A percentile compares a stretch with the other conserved stretches of the same genome.
phyloP scores from a whole-genome alignment of 352 stramenopile genomes.

The Phytophthora citricola region DNA sequence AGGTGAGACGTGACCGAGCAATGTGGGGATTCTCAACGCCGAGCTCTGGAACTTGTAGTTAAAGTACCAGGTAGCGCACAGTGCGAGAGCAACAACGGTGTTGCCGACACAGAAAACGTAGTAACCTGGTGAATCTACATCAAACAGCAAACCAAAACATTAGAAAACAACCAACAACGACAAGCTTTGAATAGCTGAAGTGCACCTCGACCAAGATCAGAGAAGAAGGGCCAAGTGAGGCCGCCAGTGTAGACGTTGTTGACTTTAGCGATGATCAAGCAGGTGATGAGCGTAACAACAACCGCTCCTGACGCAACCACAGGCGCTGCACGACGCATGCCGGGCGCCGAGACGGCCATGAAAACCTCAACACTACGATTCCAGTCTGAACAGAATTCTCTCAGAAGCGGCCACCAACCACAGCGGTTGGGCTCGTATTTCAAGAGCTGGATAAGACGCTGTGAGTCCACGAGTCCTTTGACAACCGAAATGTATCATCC shows the following conservation, averaged over 20 bases:
- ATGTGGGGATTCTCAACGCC: conserved; percentile 40
- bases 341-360: conserved; percentile 10
- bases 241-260: conserved; percentile 60
- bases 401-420: neutral
- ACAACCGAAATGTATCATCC: neutral
- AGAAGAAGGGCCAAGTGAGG: conserved; percentile 74
- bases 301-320: conserved; percentile 46
- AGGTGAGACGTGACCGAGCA: conserved; percentile 38
- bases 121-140: conserved; percentile 56
- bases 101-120: conserved; percentile 61
- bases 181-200: too few species aligned
- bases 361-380: neutral
- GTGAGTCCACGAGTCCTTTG: conserved; percentile 3
- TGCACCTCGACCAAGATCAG: conserved; percentile 61
- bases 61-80: conserved; percentile 55
- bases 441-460: conserved; percentile 22
- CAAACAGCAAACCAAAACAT: neutral
- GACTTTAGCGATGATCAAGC: conserved; percentile 56
- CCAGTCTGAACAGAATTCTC: conserved; percentile 1
- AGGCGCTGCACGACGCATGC: conserved; percentile 27
- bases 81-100: conserved; percentile 37
- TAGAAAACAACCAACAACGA: neutral
- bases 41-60: conserved; percentile 66
- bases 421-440: neutral
- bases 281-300: conserved; percentile 60